Evolutionary conservation across 257 asterid genomes (phyloP).

Genomic region (Solanum phureja): DNA sequence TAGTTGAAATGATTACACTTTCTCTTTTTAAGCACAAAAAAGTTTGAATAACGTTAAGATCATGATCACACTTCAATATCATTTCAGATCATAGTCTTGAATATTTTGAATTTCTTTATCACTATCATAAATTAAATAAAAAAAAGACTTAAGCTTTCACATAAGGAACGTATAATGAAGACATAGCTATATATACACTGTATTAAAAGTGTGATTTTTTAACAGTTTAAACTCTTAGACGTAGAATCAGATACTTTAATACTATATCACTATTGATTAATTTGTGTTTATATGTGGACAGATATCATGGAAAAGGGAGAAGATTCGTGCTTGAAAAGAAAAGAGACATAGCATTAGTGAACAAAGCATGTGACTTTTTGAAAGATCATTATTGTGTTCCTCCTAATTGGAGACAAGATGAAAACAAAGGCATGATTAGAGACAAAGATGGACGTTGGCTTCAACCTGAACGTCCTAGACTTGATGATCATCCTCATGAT

Average conservation of each 20-base stretch:
- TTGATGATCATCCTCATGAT: conserved; percentile 24
- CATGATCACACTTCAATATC: not conserved
- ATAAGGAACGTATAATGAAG: not conserved
- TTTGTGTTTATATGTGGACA: conserved; percentile 1
- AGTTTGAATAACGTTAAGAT: too few species aligned
- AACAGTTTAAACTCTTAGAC: not conserved
- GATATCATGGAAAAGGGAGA: conserved; percentile 45
- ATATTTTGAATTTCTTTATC: not conserved
- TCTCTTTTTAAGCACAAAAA: too few species aligned
- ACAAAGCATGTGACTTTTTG: conserved; percentile 39
- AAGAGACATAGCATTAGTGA: conserved; percentile 46
- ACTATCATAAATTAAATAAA: not conserved
- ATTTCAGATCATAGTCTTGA: not conserved
- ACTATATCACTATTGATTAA: not conserved
- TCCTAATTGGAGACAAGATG: conserved; percentile 45
- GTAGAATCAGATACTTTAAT: too few species aligned
- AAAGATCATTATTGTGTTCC: conserved; percentile 38
- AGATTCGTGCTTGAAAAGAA: conserved; percentile 25
- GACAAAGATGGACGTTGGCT: conserved; percentile 38
- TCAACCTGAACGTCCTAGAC: conserved; percentile 26
- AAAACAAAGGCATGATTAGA: conserved; percentile 47
- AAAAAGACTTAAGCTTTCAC: not conserved
- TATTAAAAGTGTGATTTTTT: not conserved
- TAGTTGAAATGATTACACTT: not conserved
- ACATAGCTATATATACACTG: not conserved